These are phyloP conservation scores for Emericellopsis atlantica DNA, from an alignment of 2,329 filamentous ascomycete species.

Conservation along the genomic window DNA sequence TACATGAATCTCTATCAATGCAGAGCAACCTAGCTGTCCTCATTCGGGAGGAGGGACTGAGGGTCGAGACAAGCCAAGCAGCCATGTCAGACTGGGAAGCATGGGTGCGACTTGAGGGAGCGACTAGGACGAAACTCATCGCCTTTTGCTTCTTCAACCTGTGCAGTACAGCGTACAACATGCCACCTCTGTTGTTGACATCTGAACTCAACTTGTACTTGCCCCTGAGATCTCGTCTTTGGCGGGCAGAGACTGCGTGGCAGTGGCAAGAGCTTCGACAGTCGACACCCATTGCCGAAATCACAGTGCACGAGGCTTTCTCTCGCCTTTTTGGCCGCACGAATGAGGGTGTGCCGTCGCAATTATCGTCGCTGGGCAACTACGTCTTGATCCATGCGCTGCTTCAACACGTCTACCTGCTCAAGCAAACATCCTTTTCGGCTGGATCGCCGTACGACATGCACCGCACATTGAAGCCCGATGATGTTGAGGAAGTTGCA, in stretches of 20 bases:
- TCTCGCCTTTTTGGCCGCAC: slow-evolving; percentile 39
- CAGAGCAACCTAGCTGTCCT: slow-evolving; percentile 46
- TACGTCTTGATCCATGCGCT: slow-evolving; percentile 62
- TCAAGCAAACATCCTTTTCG: slow-evolving; percentile 49
- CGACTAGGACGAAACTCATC: slow-evolving; percentile 45
- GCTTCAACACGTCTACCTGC: slow-evolving; percentile 58
- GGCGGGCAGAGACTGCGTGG: slow-evolving; percentile 43
- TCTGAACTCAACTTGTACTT: slow-evolving; percentile 44
- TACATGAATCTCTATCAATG: slow-evolving; percentile 45
- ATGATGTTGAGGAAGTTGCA: slow-evolving; percentile 43
- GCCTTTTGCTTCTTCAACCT: slow-evolving; percentile 52
- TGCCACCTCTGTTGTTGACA: slow-evolving; percentile 43
- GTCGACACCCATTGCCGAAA: slow-evolving; percentile 34
- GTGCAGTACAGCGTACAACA: slow-evolving; percentile 49
- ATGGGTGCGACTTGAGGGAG: slow-evolving; percentile 45
- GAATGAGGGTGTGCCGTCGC: slow-evolving; percentile 31
- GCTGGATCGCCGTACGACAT: slow-evolving; percentile 33
- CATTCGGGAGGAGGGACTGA: slow-evolving; percentile 44
- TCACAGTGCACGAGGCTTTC: slow-evolving; percentile 45
- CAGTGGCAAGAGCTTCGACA: slow-evolving; percentile 48
- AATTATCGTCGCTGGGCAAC: slow-evolving; percentile 50
- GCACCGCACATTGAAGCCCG: slow-evolving; percentile 35
- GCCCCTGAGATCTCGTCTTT: slow-evolving; percentile 41
- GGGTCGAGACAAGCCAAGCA: slow-evolving; percentile 32
- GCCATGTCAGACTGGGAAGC: slow-evolving; percentile 40